Conservation (phyloP, 2,329 filamentous ascomycete species). For the Colletotrichum ledebouriae region DNA sequence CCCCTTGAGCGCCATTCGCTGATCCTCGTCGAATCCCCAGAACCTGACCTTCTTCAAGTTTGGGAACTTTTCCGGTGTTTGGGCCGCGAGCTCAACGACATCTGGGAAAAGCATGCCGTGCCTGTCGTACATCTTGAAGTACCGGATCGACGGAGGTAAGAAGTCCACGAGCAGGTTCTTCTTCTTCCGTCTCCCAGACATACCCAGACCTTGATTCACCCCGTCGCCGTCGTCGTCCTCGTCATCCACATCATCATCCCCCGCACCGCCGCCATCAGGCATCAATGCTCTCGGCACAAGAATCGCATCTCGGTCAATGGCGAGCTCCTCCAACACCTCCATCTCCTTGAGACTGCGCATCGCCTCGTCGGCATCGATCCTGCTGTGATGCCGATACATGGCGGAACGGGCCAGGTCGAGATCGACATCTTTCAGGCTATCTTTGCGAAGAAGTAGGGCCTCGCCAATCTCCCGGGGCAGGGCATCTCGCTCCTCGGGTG, state of each 20-base stretch:
- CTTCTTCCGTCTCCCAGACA: neutral
- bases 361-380: too few species aligned
- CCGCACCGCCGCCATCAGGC: neutral
- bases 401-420: constrained; percentile 9
- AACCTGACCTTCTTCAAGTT: constrained; percentile 11
- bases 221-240: neutral
- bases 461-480: neutral
- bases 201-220: neutral
- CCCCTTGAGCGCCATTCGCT: constrained; percentile 15
- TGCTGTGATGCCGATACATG: neutral
- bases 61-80: neutral
- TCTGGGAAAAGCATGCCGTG: constrained; percentile 1
- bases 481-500: neutral
- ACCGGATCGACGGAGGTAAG: constrained; percentile 15
- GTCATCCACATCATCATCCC: neutral
- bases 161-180: constrained; percentile 1
- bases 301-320: constrained; percentile 5
- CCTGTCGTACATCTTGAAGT: constrained; percentile 13
- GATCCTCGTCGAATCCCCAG: constrained; percentile 3
- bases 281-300: neutral
- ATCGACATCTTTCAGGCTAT: constrained; percentile 16
- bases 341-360: constrained; percentile 20
- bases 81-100: constrained; percentile 10
- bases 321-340: constrained; percentile 15
- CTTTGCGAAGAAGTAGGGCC: constrained; percentile 18